A percentile compares a stretch with the other conserved stretches of the same genome.
Evolutionary conservation across 148 eudicot species (phyloP).

Genomic region (Camellia sinensis): DNA sequence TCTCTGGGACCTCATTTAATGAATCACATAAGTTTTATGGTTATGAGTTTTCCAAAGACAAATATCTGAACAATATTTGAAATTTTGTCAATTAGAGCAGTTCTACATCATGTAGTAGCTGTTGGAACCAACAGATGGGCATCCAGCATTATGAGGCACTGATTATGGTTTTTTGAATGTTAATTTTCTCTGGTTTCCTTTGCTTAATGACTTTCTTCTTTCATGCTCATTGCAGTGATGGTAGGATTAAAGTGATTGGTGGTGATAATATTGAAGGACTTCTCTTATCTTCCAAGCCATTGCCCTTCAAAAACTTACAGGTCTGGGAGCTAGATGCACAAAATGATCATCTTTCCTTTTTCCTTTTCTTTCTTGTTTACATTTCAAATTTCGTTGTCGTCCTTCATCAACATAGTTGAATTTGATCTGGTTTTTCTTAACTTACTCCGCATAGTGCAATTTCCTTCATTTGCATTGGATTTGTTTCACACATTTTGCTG

Average conservation of each 20-base stretch:
- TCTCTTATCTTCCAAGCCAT: constrained; percentile 63
- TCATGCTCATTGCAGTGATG: constrained; percentile 61
- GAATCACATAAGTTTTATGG: not conserved
- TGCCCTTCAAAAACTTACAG: constrained; percentile 81
- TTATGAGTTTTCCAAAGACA: not conserved
- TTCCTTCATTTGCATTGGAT: not conserved
- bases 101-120: constrained; percentile 10
- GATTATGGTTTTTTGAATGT: not conserved
- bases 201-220: constrained; percentile 8
- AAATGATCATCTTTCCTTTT: constrained; percentile 1
- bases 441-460: not conserved
- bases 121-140: not conserved
- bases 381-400: constrained; percentile 1
- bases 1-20: not conserved
- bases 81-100: not conserved
- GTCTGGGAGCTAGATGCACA: constrained; percentile 34
- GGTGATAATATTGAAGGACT: constrained; percentile 87
- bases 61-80: not conserved
- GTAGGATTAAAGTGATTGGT: constrained; percentile 89
- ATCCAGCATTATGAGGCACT: not conserved
- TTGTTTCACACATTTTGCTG: not conserved
- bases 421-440: not conserved
- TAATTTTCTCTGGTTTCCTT: constrained; percentile 4
- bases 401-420: not conserved
- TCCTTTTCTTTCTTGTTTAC: not conserved